A percentile compares a stretch with the other conserved stretches of the same genome.
Conservation (phyloP, 192 early-diverging fungal genomes). For the Phlyctochytrium bullatum region DNA sequence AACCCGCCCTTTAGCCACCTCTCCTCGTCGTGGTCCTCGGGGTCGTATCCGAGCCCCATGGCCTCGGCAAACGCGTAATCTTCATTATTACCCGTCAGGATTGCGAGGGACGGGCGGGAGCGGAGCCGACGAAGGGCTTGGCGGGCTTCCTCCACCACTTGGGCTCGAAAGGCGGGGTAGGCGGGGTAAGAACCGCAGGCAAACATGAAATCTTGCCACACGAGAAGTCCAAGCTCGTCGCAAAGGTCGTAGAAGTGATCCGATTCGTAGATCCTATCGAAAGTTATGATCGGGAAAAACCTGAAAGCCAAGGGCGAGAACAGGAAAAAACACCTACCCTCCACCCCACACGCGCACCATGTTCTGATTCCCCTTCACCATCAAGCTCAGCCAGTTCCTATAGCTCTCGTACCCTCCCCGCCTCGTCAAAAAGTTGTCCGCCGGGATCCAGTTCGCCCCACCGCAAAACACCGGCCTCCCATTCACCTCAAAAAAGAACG, state of each 20-base stretch:
- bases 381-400: constrained; percentile 29
- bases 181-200: constrained; percentile 54
- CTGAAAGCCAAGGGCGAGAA: too few relatives aligned
- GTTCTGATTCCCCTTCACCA: constrained; percentile 47
- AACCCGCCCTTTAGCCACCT: constrained; percentile 24
- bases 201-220: constrained; percentile 71
- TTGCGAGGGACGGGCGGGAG: constrained; percentile 46
- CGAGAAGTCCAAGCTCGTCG: constrained; percentile 53
- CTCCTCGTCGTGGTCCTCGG: constrained; percentile 19
- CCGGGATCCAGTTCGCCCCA: constrained; percentile 64
- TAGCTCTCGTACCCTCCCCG: constrained; percentile 17
- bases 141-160: constrained; percentile 41
- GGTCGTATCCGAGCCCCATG: constrained; percentile 41
- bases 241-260: constrained; percentile 52
- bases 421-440: constrained; percentile 45
- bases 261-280: constrained; percentile 31
- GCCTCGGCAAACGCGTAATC: constrained; percentile 48
- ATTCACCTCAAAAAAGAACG: constrained; percentile 55
- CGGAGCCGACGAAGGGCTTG: constrained; percentile 41
- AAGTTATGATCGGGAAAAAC: background rate
- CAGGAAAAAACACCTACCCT: constrained; percentile 28
- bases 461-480: constrained; percentile 37
- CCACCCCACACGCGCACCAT: constrained; percentile 66
- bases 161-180: constrained; percentile 35
- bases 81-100: constrained; percentile 63